These are phyloP conservation scores for Taphrina confusa DNA, from an alignment of 1,139 yeast species.

Conservation along the genomic window DNA sequence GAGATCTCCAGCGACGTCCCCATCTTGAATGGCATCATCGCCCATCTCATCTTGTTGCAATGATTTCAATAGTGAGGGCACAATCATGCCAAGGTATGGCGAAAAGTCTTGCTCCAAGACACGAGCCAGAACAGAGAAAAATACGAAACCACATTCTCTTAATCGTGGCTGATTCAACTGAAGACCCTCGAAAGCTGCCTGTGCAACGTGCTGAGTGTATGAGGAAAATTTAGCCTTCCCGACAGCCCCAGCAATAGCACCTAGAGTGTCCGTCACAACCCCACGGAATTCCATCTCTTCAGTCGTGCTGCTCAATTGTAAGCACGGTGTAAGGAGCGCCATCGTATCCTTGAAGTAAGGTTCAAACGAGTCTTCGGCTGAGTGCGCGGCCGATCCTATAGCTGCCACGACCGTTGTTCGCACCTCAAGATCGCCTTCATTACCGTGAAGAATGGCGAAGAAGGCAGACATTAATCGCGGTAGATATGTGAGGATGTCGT, in stretches of 20 bases:
- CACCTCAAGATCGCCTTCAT: slow-evolving; percentile 26
- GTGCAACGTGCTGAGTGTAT: slow-evolving; percentile 84
- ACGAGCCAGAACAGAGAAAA: slow-evolving; percentile 90
- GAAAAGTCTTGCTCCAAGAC: slow-evolving; percentile 90
- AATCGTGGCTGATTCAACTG: slow-evolving; percentile 77
- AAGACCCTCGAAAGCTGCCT: slow-evolving; percentile 80
- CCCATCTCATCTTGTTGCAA: slow-evolving; percentile 63
- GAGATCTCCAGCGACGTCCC: slow-evolving; percentile 38
- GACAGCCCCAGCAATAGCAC: slow-evolving; percentile 95
- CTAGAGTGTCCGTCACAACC: slow-evolving; percentile 85
- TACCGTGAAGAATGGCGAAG: slow-evolving; percentile 67
- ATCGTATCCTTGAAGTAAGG: slow-evolving; percentile 86
- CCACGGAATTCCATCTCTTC: slow-evolving; percentile 55
- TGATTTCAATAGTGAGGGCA: slow-evolving; percentile 82
- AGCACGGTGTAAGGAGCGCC: slow-evolving; percentile 76
- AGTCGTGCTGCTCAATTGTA: slow-evolving; percentile 47
- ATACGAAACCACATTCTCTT: slow-evolving; percentile 94
- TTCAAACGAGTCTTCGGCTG: slow-evolving; percentile 81
- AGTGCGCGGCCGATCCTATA: slow-evolving; percentile 94
- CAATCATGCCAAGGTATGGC: slow-evolving; percentile 75
- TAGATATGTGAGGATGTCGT: slow-evolving; percentile 73
- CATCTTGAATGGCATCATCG: slow-evolving; percentile 40
- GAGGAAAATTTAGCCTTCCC: slow-evolving; percentile 85
- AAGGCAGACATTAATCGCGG: slow-evolving; percentile 89
- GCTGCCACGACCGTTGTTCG: slow-evolving; percentile 78